Evolutionary conservation across 2,329 filamentous ascomycete genomes (phyloP), one percentile per base, ranked within the genome.

Genomic region (Xylariomycetidae sp.): DNA sequence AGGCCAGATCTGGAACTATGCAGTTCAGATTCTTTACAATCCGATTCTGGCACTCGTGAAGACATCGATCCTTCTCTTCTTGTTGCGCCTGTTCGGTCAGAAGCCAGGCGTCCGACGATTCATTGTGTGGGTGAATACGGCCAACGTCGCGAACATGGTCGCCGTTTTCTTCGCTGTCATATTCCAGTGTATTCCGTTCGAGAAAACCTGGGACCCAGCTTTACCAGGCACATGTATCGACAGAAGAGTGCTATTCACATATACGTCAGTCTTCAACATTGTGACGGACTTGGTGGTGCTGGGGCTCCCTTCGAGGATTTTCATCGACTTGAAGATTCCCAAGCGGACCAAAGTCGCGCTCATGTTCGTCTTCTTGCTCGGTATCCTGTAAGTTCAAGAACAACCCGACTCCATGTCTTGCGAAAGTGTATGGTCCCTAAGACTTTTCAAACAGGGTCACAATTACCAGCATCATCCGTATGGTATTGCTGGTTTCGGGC

Each of bases 21-120:
- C 58, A 13, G 57, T 59, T 22, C 58, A 65, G 26, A 46, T 65
- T 7, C 47, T 64, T 2, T 68, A 69, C 50, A 68, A 66, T 32
- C 65, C 65, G 0, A 61, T 68, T 27, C 44, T 69, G 2, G 61
- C 63, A 4, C 52, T 69, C 8, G 58, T 67, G 35, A 69, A 68
- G 44, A 56, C 58, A 2, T 68, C 65, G 0, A 52, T 67, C 13
- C 54, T 69, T 4, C 40, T 68, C n/a, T 66, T 68, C 37, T 53
- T 68, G n/a, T 52, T 64, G 13, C 62, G 63, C 1, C 54, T 68
- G 1, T 56, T 59, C 30, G 47, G 59, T 13, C 48, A 61, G 34
- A 63, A 63, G 36, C 46, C 31, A 18, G 54, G 40, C 15, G 49
- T 64, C 2, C 48, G 53, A 19, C 42, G 49, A 7, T 47, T 52